Evolutionary conservation across 345 rosid species (phyloP).

Genomic region (Ailanthus altissimus): DNA sequence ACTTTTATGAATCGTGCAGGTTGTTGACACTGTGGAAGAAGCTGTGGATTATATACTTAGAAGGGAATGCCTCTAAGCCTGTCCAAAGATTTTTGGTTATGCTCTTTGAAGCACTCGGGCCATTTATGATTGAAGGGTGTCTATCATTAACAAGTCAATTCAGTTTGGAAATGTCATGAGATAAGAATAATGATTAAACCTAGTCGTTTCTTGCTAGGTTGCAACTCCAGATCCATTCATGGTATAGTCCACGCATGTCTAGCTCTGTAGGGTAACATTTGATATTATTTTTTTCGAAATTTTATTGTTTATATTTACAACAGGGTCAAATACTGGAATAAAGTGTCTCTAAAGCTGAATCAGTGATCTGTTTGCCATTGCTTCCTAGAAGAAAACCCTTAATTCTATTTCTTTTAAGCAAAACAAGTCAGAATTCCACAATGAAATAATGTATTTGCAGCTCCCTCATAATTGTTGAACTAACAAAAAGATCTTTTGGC

Average conservation of each 20-base stretch:
- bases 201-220: neutral
- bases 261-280: neutral
- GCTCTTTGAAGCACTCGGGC: neutral
- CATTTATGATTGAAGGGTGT: neutral
- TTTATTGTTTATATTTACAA: neutral
- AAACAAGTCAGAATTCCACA: too few species aligned
- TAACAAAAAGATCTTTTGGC: neutral
- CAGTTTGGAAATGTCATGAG: neutral
- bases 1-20: constrained; percentile 42
- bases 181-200: neutral
- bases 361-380: neutral
- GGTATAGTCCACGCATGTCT: neutral
- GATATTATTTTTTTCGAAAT: neutral
- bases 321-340: neutral
- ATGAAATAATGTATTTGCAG: neutral
- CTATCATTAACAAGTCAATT: neutral
- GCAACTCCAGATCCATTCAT: neutral
- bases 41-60: constrained; percentile 69
- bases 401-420: neutral
- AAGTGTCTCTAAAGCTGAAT: neutral
- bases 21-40: constrained; percentile 76
- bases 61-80: constrained; percentile 34
- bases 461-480: neutral
- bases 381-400: neutral
- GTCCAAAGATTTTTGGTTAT: neutral